These are phyloP conservation scores for Onygenales sp. DNA, from an alignment of 2,329 filamentous ascomycete genomes.

Conservation along the genomic window DNA sequence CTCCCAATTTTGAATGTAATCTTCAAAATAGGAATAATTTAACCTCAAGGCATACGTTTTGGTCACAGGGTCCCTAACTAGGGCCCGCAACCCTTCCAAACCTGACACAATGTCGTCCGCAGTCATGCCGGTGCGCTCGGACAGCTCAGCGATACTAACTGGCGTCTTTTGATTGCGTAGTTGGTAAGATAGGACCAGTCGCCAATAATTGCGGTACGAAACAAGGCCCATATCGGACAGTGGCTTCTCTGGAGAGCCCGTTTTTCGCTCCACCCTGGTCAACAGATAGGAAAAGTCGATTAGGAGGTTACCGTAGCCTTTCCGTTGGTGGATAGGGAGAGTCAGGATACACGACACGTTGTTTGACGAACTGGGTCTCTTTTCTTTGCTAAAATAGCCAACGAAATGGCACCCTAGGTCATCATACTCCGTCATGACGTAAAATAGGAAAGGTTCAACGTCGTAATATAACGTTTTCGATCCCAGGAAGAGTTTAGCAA, in stretches of 20 bases:
- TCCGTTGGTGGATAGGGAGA: constrained; percentile 89
- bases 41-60: constrained; percentile 82
- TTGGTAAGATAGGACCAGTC: constrained; percentile 76
- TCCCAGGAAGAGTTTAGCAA: constrained; percentile 93
- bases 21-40: constrained; percentile 73
- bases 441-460: constrained; percentile 97
- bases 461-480: constrained; percentile 99
- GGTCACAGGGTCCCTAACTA: constrained; percentile 82
- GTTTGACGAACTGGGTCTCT: constrained; percentile 85
- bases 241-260: constrained; percentile 92
- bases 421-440: constrained; percentile 87
- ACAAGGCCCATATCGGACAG: constrained; percentile 96
- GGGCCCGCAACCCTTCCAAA: constrained; percentile 76
- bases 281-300: constrained; percentile 98
- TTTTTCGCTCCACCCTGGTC: constrained; percentile 85
- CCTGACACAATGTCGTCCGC: constrained; percentile 93
- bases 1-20: constrained; percentile 85
- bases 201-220: constrained; percentile 97
- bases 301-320: constrained; percentile 90
- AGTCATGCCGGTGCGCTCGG: constrained; percentile 87
- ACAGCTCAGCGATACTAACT: constrained; percentile 47
- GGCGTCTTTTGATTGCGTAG: constrained; percentile 55
- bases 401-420: constrained; percentile 89
- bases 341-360: constrained; percentile 98
- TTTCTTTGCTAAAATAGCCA: constrained; percentile 99